Base-by-base conservation (phyloP, 2,329 filamentous ascomycete species). In the Penicillium sp. region DNA sequence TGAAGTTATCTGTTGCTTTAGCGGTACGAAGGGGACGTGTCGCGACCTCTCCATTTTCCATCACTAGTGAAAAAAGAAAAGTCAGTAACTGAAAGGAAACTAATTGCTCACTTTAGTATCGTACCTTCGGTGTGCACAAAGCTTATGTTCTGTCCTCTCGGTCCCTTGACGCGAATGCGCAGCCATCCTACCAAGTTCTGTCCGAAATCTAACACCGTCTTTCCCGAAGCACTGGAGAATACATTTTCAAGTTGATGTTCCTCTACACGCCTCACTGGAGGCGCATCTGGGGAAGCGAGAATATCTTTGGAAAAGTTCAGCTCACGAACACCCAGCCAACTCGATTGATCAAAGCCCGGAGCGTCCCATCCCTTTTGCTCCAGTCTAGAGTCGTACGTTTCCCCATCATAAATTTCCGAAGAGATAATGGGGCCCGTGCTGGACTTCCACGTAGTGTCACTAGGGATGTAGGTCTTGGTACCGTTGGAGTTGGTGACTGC, bases 111-210 rank as follows among this genome's bases (percentile, higher is more conserved):
- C n/a, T n/a, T n/a, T n/a, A 21, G 2, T 13, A 14, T 13, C 26
- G 11, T 31, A 45, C 42, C 44, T 21, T 53, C 36, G 13, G 51
- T 46, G 40, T 53, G 51, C n/a, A 44, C 43, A 43, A 86, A 69
- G 60, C 31, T 81, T 61, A 74, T 52, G 3, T 28, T 53, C 8
- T 58, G 26, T 59, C 64, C 64, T 1, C 39, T 39, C 0, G 57
- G 61, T 3, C 57, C 60, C 11, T 52, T 54, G 6, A 67, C 47
- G 3, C 51, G 71, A 9, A 84, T 58, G 0, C 68, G 68, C 1
- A 83, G 50, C 62, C 74, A 75, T 2, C 83, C 83, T 0, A 84
- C 82, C 0, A 85, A 67, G 59, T 85, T 85, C 62, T 86, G 82
- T 1, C 82, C 82, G 65, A 85, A 85, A 52, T 86, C 82, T 23